Evolutionary conservation across 805 yeast genomes (phyloP).

Genomic region (Metschnikowia kofuensis): DNA sequence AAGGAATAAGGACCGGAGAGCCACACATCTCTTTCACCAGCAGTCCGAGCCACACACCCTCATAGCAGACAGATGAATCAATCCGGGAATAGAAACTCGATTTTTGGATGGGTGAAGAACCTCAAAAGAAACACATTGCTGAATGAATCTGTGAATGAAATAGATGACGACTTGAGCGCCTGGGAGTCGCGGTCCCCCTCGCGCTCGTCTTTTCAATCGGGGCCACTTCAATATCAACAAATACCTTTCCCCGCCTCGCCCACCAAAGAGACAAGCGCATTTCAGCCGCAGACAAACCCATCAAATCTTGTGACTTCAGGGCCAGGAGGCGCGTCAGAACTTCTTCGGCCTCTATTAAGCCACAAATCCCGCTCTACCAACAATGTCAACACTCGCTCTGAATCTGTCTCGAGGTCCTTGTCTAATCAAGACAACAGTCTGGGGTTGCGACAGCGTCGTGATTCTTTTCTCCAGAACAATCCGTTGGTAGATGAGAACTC

Average conservation of each 20-base stretch:
- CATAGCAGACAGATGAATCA: constrained; percentile 28
- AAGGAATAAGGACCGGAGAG: not conserved
- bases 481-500: constrained; percentile 44
- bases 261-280: constrained; percentile 7
- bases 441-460: constrained; percentile 45
- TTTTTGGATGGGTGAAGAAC: constrained; percentile 46
- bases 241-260: constrained; percentile 12
- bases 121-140: constrained; percentile 37
- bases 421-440: constrained; percentile 14
- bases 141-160: constrained; percentile 39
- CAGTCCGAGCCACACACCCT: not conserved
- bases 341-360: constrained; percentile 46
- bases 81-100: constrained; percentile 38
- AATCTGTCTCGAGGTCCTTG: constrained; percentile 25
- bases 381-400: constrained; percentile 40
- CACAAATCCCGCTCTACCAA: constrained; percentile 52
- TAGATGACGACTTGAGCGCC: constrained; percentile 19
- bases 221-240: constrained; percentile 15
- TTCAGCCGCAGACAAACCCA: constrained; percentile 2
- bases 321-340: constrained; percentile 17
- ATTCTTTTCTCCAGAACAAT: constrained; percentile 46
- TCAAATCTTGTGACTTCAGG: not conserved
- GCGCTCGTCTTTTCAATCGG: constrained; percentile 15
- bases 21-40: not conserved
- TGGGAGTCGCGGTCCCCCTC: constrained; percentile 21